Evolutionary conservation across 495 filamentous ascomycete species (phyloP), one percentile per base, ranked within the genome.

Genomic region (Podospora sp.): DNA sequence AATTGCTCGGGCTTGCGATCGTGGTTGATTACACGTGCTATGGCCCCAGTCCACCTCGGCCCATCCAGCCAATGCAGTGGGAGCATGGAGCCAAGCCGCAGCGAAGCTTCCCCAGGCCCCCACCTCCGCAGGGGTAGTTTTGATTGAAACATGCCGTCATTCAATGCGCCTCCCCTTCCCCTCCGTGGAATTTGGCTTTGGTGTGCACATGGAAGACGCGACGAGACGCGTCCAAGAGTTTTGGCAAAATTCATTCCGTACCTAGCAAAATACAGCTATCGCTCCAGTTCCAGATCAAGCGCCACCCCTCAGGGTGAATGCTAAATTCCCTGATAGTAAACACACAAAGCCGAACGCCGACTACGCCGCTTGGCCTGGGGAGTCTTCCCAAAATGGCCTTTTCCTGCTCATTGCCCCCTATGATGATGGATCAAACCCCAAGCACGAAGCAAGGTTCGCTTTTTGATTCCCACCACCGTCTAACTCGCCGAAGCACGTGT

Each of bases 91-190:
- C 36, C 60, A 63, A 63, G 53, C n/a, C 16, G 40, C 35, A 52
- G 26, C 36, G 40, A 27, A 22, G 36, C 56, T 60, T 61, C 56
- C 65, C 65, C 65, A 60, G 58, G 26, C 8, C 65, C 49, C 66
- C 58, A 62, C 60, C 61, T 53, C 16, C 6, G 57, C 60, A 62
- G 25, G 60, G 60, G 66, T 50, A 9, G 22, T 51, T 22, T 65
- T 65, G 57, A 68, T 61, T 68, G 61, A 49, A 27, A n/a, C 53
- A 64, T 68, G 66, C 66, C 61, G 66, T 68, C 66, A 68, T 68
- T 68, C 66, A 60, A 65, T 68, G 60, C 66, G 55, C 25, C 46
- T 40, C 63, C 58, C 53, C 1, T 18, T 12, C 18, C 49, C n/a
- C 29, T 12, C 20, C 14, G 12, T 18, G 26, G 22, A 29, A 52